These are phyloP conservation scores for Taxawa tesnikishii DNA, from an alignment of 2,329 filamentous ascomycete genomes.

Conservation along the genomic window DNA sequence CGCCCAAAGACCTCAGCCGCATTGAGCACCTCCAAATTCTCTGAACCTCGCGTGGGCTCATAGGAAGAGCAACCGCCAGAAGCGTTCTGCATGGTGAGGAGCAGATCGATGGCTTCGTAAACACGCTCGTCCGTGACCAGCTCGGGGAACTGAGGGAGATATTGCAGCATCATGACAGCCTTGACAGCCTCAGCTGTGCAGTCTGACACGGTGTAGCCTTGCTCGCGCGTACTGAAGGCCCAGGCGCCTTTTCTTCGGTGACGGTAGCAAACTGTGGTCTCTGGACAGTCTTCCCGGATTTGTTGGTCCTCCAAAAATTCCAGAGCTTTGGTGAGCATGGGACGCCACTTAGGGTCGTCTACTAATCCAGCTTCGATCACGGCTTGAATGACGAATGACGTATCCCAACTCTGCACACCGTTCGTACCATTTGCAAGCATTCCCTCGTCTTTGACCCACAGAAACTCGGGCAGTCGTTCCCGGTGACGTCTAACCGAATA, in stretches of 20 bases:
- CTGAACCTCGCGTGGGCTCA: slow-evolving; percentile 67
- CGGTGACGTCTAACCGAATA: slow-evolving; percentile 62
- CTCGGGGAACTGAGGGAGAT: slow-evolving; percentile 59
- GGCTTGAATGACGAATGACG: slow-evolving; percentile 76
- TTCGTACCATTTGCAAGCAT: slow-evolving; percentile 96
- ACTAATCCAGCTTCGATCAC: slow-evolving; percentile 68
- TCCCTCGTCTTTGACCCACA: slow-evolving; percentile 87
- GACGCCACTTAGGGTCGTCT: slow-evolving; percentile 62
- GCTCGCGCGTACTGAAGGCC: slow-evolving; percentile 85
- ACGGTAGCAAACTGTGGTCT: slow-evolving; percentile 73
- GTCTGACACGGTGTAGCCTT: slow-evolving; percentile 92
- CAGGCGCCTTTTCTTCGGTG: slow-evolving; percentile 87
- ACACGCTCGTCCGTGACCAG: slow-evolving; percentile 66
- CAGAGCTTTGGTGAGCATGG: slow-evolving; percentile 73
- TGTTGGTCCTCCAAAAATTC: slow-evolving; percentile 84
- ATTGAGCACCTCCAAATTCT: slow-evolving; percentile 74
- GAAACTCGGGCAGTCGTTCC: slow-evolving; percentile 69
- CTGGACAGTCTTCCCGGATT: slow-evolving; percentile 67
- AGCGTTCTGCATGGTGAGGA: slow-evolving; percentile 79
- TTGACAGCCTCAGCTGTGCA: slow-evolving; percentile 89
- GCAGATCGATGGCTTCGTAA: slow-evolving; percentile 78
- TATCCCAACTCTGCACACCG: slow-evolving; percentile 97
- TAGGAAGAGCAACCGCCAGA: slow-evolving; percentile 85
- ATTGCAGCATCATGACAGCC: slow-evolving; percentile 72
- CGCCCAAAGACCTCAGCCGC: slow-evolving; percentile 91